phyloP scores from a whole-genome alignment of 2,329 filamentous ascomycete genomes.

The Mycosphaerella sp. region DNA sequence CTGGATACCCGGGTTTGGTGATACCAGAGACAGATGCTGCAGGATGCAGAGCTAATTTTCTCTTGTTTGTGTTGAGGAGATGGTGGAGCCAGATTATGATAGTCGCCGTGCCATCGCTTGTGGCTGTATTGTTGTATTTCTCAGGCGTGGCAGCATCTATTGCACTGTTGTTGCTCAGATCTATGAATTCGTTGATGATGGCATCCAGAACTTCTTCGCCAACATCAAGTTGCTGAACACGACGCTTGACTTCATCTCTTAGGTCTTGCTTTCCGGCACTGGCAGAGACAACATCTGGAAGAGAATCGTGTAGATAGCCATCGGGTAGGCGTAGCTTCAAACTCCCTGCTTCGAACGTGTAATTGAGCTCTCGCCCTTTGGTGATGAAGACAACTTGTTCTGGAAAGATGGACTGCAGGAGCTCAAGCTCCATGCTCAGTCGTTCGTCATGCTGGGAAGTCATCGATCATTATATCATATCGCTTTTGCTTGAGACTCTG shows the following conservation, averaged over 20 bases:
- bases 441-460: constrained; percentile 12
- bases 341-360: constrained; percentile 22
- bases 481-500: too few relatives aligned
- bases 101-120: constrained; percentile 12
- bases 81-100: constrained; percentile 45
- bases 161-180: constrained; percentile 22
- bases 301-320: constrained; percentile 34
- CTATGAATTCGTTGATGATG: constrained; percentile 37
- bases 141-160: not conserved
- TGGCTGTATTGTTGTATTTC: not conserved
- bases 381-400: constrained; percentile 34
- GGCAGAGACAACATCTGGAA: constrained; percentile 39
- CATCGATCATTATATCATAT: not conserved
- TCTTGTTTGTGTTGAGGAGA: constrained; percentile 42
- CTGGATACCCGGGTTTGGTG: constrained; percentile 45
- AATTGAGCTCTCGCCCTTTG: constrained; percentile 37
- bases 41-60: constrained; percentile 40
- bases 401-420: constrained; percentile 44
- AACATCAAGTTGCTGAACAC: constrained; percentile 25
- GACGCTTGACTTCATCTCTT: constrained; percentile 31
- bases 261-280: constrained; percentile 35
- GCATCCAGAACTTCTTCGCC: constrained; percentile 42
- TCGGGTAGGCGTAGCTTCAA: constrained; percentile 38
- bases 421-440: constrained; percentile 36
- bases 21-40: constrained; percentile 36